Evolutionary conservation across 1,139 yeast species (phyloP), one percentile per base, ranked within the genome.

Genomic region (Arxiozyma bovina): DNA sequence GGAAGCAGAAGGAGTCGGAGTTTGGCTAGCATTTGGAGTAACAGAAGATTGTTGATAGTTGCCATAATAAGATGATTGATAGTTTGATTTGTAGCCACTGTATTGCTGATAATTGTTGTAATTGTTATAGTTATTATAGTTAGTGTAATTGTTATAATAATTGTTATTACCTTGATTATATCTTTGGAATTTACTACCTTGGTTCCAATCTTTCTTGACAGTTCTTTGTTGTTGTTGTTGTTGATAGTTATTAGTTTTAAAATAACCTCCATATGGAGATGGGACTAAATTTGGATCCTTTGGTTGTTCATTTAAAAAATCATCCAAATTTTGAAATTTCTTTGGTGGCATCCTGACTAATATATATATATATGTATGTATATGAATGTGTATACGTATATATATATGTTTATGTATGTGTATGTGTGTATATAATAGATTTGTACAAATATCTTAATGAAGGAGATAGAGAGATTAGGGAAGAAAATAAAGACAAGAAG

Each of bases 201-300:
- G 56, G 52, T 55, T 54, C 48, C 47, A 53, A 40, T 55, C 54
- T 49, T 49, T 44, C 25, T 49, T 42, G 7, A 30, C 42, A 20
- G 21, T 34, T 22, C 59, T 57, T 30, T 55, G 52, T 48, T 62
- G 57, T 51, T 63, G 63, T 46, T 62, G 64, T 45, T 60, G 59
- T 48, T 57, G 56, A 41, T 55, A 54, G 38, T 57, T 56, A 38
- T 58, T 61, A 34, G 57, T 53, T 49, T 61, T 65, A 53, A 66
- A 68, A 51, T 62, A 65, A 17, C 71, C 71, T 52, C 71, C 71
- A 50, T 57, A 67, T 46, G 70, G 71, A 12, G 71, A 67, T 38
- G 66, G 57, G 46, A 64, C 68, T 50, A 57, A 52, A 54, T 58
- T 63, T 51, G 67, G 64, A 51, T 65, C 69, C 50, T 61, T 60